Evolutionary conservation across 495 filamentous ascomycete species (phyloP), one percentile per base, ranked within the genome.

Genomic region (Lasiosphaeriaceae sp.): DNA sequence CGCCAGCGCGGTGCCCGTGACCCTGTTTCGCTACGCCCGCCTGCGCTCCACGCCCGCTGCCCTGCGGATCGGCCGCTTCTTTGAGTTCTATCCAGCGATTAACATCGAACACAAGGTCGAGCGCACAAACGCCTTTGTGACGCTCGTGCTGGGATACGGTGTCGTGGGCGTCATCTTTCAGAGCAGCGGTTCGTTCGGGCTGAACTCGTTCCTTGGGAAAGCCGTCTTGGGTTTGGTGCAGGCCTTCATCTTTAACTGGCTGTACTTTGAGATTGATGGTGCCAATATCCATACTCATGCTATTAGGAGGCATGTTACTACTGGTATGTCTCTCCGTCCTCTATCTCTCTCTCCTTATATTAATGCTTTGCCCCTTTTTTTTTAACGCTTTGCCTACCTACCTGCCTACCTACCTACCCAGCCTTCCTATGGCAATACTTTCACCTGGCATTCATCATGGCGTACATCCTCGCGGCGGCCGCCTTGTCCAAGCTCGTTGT

Each of bases 101-200:
- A 84, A 83, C 59, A 84, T 86, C 59, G 83, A 86, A 67, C 82
- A 85, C 61, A 77, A 77, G 51, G 78, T 77, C 41, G 82, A 84
- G 60, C 65, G 82, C n/a, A 82, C 79, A 17, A 78, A 77, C 50
- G 81, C 80, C 3, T 86, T 86, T 56, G 79, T 84, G 2, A 78
- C 80, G 1, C 72, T 86, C 4, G 81, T 86, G 17, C 79, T 86
- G 61, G 83, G 83, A 23, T 83, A 83, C 56, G 79, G 73, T 11
- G 83, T 86, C 19, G 76, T 86, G 14, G 77, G 71, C 2, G 66
- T 84, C 7, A 69, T 86, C 11, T 86, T 80, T 64, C 80, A 84
- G 63, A 83, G 75, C 52, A 54, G 62, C 2, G 72, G 69, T 3
- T 19, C 24, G 1, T 76, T 74, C 56, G 79, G 77, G 7, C 64